These are phyloP conservation scores for Mucor mucedo DNA, from an alignment of 371 early-diverging fungal genomes.

Conservation along the genomic window DNA sequence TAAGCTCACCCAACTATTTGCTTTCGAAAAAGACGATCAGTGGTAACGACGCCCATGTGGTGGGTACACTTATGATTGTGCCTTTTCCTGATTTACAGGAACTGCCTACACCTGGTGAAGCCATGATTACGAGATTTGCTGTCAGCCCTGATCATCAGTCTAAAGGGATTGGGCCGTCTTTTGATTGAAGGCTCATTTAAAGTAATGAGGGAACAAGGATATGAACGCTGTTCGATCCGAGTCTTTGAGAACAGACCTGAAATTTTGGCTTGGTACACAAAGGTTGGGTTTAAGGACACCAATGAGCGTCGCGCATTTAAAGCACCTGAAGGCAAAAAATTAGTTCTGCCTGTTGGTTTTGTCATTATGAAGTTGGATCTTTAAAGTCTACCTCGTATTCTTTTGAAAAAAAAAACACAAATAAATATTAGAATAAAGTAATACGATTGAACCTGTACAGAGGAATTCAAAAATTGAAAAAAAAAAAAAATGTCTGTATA, in stretches of 20 bases:
- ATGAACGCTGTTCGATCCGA: slow-evolving; percentile 43
- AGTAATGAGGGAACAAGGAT: slow-evolving; percentile 40
- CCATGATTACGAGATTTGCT: slow-evolving; percentile 54
- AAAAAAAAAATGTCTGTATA: no score
- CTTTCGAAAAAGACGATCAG: slow-evolving; percentile 11
- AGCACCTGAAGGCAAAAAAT: slow-evolving; percentile 7
- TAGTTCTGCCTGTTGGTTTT: slow-evolving; percentile 12
- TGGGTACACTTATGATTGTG: slow-evolving; percentile 47
- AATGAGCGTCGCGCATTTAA: slow-evolving; percentile 40
- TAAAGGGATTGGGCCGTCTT: slow-evolving; percentile 56
- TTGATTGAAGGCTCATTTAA: slow-evolving; percentile 46
- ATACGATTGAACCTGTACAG: no score
- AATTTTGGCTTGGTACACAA: slow-evolving; percentile 55
- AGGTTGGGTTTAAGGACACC: slow-evolving; percentile 55
- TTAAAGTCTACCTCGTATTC: background rate
- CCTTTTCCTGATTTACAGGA: slow-evolving; percentile 13
- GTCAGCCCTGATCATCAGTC: slow-evolving; percentile 56
- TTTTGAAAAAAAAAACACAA: background rate
- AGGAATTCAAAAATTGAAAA: no score
- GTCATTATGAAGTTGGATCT: slow-evolving; percentile 21
- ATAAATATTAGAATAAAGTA: no score
- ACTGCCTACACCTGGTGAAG: slow-evolving; percentile 25
- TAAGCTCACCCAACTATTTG: slow-evolving; percentile 19
- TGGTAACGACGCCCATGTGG: slow-evolving; percentile 25
- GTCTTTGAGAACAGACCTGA: slow-evolving; percentile 56